A percentile compares a stretch with the other conserved stretches of the same genome.
phyloP scores from a whole-genome alignment of 2,329 filamentous ascomycete genomes.

The Atkinsonella texensis region DNA sequence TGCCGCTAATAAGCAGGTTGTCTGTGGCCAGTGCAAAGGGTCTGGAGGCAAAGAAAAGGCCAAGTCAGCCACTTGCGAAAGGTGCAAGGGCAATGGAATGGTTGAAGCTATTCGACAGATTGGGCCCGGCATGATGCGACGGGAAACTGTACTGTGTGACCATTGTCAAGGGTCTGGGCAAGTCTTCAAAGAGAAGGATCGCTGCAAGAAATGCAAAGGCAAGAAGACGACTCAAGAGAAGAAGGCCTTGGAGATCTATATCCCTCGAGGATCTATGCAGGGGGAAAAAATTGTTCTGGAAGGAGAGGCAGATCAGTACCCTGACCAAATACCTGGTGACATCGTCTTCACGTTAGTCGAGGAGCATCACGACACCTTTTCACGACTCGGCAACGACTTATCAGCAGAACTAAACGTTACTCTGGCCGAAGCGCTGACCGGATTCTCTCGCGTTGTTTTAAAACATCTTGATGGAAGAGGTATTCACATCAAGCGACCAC shows the following conservation, averaged over 20 bases:
- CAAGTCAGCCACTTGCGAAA: constrained; percentile 69
- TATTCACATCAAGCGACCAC: constrained; percentile 66
- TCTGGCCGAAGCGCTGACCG: constrained; percentile 71
- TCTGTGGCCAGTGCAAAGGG: constrained; percentile 81
- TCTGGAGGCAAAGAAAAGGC: constrained; percentile 85
- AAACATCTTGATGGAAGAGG: constrained; percentile 90
- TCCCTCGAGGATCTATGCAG: constrained; percentile 74
- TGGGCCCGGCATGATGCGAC: constrained; percentile 75
- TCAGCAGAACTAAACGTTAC: constrained; percentile 71
- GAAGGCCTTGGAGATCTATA: constrained; percentile 94
- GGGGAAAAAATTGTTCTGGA: constrained; percentile 84
- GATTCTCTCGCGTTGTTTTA: constrained; percentile 81
- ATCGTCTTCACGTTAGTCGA: constrained; percentile 84
- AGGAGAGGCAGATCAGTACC: constrained; percentile 87
- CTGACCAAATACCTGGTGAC: constrained; percentile 80
- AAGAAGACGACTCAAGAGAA: constrained; percentile 75
- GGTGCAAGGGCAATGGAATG: constrained; percentile 70
- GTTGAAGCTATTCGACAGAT: constrained; percentile 71
- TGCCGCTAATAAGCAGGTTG: constrained; percentile 83
- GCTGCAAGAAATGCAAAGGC: constrained; percentile 98
- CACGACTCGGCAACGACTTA: constrained; percentile 72
- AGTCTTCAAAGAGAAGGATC: constrained; percentile 90
- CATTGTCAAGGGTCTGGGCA: constrained; percentile 77
- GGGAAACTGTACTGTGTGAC: constrained; percentile 67
- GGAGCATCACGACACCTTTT: constrained; percentile 68